Base-by-base conservation (phyloP, 179 eudicot species). In the Carnegiea gigantea region DNA sequence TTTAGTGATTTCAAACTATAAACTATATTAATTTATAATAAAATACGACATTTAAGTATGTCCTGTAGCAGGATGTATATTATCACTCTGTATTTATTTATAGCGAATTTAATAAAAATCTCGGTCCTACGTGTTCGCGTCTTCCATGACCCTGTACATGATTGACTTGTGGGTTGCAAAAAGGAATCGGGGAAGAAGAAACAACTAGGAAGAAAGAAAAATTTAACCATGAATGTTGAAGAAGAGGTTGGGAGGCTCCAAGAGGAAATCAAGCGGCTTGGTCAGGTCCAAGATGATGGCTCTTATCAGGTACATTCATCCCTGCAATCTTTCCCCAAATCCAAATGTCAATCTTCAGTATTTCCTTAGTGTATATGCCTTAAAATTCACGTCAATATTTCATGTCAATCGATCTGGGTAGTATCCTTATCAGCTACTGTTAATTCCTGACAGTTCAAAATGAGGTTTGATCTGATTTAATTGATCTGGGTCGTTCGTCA, bases 221-320 rank as follows among this genome's bases (percentile, higher is more conserved):
- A 73, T 40, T 72, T 20, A 67, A 67, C 26, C 40, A 91, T 92
- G 96, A 92, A 92, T 81, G 96, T 92, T 4, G 93, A 88, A 30
- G 96, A 92, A 86, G 96, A 92, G 82, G 91, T 92, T 48, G 92
- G 79, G 78, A 88, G 81, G 70, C 92, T 92, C 74, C 84, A 83
- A 78, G 90, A 91, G 85, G 96, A 92, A 84, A 92, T 92, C 92
- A 87, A 86, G 78, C 86, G 96, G 49, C 92, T 92, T 24, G 92
- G 96, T 83, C 83, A 78, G 79, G 78, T 82, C 87, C 92, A 91
- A 86, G 86, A 73, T 36, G 93, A 70, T 36, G 73, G 73, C 73
- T 70, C 73, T 17, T 70, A 70, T 18, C 73, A 70, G 73, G 73
- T 70, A 2, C 18, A 28, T 26, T 26, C 68, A n/a, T n/a, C 62